These are phyloP conservation scores for Jamesozyma jinghongensis DNA, from an alignment of 805 yeast species.

Conservation along the genomic window DNA sequence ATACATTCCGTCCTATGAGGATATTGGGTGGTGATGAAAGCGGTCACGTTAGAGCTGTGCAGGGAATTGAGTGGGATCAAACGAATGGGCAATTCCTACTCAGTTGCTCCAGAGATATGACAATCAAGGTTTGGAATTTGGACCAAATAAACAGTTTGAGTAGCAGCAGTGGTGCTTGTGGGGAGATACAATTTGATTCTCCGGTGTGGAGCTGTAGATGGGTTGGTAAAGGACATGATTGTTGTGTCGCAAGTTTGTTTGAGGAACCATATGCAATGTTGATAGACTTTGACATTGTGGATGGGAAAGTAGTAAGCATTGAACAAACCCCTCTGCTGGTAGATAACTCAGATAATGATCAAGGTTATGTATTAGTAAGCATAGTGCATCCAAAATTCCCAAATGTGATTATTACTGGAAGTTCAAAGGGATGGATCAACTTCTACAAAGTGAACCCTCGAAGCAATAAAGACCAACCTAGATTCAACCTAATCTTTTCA, in stretches of 20 bases:
- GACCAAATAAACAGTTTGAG: slow-evolving; percentile 7
- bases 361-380: slow-evolving; percentile 23
- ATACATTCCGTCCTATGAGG: slow-evolving; percentile 37
- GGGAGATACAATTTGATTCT: slow-evolving; percentile 48
- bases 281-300: slow-evolving; percentile 12
- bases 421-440: slow-evolving; percentile 70
- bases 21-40: slow-evolving; percentile 40
- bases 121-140: slow-evolving; percentile 73
- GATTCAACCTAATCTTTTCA: slow-evolving; percentile 34
- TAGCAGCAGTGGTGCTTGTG: slow-evolving; percentile 26
- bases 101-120: slow-evolving; percentile 76
- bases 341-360: slow-evolving; percentile 23
- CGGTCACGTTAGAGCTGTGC: slow-evolving; percentile 65
- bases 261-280: slow-evolving; percentile 46
- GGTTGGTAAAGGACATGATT: slow-evolving; percentile 8
- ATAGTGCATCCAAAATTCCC: slow-evolving; percentile 32
- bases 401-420: slow-evolving; percentile 53
- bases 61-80: slow-evolving; percentile 56
- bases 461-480: neutral
- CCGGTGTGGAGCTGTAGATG: slow-evolving; percentile 55
- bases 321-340: neutral
- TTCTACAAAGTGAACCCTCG: slow-evolving; percentile 29
- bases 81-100: slow-evolving; percentile 57
- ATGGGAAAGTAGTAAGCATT: neutral
- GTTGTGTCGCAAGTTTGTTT: slow-evolving; percentile 48